Conservation (phyloP, 2,329 filamentous ascomycete species). For the Fusarium mexicanum region DNA sequence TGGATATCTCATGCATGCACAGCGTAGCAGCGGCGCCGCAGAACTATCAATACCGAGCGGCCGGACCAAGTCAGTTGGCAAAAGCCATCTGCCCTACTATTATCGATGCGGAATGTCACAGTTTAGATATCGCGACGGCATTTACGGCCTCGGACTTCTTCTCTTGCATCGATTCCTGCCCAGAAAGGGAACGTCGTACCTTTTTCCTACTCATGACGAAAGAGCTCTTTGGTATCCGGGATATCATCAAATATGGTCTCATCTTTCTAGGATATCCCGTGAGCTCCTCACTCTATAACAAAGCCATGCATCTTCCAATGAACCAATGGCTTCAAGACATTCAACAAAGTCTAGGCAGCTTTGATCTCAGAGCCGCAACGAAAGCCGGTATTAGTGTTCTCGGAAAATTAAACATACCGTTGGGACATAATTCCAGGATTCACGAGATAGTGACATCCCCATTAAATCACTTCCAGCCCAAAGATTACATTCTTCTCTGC, state of each 20-base stretch:
- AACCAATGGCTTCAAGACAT: neutral
- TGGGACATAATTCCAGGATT: neutral
- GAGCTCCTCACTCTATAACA: neutral
- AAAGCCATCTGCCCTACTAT: neutral
- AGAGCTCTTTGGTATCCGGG: neutral
- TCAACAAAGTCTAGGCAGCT: neutral
- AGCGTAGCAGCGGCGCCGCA: neutral
- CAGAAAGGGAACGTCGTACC: neutral
- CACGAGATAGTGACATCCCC: neutral
- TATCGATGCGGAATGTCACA: neutral
- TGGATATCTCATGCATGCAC: neutral
- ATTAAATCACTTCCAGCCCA: neutral
- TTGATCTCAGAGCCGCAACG: neutral
- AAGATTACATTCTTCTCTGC: neutral
- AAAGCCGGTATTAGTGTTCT: neutral
- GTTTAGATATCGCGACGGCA: neutral
- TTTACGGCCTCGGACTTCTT: neutral
- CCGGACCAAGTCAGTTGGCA: neutral
- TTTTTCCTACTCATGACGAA: neutral
- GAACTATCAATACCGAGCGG: neutral
- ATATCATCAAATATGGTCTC: neutral
- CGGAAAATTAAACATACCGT: neutral
- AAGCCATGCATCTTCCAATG: neutral
- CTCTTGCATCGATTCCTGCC: neutral
- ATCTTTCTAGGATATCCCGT: neutral